Conservation (phyloP, 257 asterid genomes). For the Dorcoceras hygrometricum region DNA sequence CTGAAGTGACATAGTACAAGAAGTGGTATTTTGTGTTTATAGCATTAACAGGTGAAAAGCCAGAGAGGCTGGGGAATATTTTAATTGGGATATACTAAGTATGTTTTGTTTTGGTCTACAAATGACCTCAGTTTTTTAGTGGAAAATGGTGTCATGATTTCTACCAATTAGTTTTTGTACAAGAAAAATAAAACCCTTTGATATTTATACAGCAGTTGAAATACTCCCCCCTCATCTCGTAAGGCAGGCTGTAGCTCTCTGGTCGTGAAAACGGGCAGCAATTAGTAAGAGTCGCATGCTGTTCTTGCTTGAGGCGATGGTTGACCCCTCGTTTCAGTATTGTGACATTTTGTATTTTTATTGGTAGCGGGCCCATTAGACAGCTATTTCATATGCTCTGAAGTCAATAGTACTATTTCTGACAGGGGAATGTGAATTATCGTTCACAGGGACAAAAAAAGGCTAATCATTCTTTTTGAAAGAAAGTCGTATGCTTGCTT, state of each 20-base stretch:
- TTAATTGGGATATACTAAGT: background rate
- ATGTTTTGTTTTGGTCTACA: background rate
- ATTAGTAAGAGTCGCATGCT: background rate
- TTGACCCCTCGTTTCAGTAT: background rate
- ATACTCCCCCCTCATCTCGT: background rate
- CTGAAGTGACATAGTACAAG: background rate
- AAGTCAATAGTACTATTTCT: background rate
- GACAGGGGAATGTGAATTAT: background rate
- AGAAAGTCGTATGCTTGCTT: background rate
- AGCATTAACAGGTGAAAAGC: background rate
- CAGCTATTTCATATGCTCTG: background rate
- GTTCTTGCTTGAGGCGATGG: background rate
- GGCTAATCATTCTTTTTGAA: background rate
- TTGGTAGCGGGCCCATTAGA: background rate
- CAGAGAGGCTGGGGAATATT: background rate
- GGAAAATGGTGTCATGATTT: background rate
- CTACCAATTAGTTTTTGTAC: too few species aligned
- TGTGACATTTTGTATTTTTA: background rate
- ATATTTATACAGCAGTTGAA: background rate
- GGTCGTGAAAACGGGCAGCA: background rate
- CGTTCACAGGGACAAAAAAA: background rate
- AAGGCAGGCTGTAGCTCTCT: background rate
- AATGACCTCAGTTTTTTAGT: background rate
- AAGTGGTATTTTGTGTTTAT: too few species aligned
- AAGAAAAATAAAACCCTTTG: background rate